Conservation (phyloP, 441 rosid species). For the Gossypium davidsonii region DNA sequence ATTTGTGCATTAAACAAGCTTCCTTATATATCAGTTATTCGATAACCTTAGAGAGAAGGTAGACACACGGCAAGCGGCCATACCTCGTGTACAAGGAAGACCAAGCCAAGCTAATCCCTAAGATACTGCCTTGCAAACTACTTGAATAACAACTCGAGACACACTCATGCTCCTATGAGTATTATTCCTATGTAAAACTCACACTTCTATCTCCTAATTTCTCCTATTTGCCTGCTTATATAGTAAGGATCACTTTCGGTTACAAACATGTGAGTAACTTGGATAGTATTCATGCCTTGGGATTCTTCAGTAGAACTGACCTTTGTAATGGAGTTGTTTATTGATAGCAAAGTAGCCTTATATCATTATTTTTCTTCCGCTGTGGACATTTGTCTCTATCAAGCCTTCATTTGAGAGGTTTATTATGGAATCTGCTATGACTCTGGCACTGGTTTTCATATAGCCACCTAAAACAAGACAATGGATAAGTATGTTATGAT, state of each 20-base stretch:
- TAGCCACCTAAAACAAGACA: slow-evolving; percentile 69
- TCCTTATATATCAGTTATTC: background rate
- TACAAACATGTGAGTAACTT: background rate
- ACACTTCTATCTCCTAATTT: background rate
- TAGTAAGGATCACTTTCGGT: background rate
- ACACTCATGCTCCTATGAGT: background rate
- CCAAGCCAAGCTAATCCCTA: background rate
- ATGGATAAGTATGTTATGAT: background rate
- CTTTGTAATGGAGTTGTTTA: background rate
- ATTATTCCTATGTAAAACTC: background rate
- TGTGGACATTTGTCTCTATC: slow-evolving; percentile 25
- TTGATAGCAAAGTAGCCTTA: background rate
- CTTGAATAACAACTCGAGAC: background rate
- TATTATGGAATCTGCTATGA: slow-evolving; percentile 69
- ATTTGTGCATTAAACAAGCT: background rate
- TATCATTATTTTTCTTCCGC: background rate
- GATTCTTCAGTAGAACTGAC: background rate
- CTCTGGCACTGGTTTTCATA: slow-evolving; percentile 90
- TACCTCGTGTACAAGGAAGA: background rate
- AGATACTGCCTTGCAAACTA: background rate
- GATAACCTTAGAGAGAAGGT: background rate
- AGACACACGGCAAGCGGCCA: background rate
- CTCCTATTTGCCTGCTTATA: background rate
- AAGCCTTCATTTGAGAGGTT: slow-evolving; percentile 60
- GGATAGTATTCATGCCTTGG: background rate